phyloP scores from a whole-genome alignment of 202 grass and related monocot species.

The Bolboschoenoplectus hybrid region DNA sequence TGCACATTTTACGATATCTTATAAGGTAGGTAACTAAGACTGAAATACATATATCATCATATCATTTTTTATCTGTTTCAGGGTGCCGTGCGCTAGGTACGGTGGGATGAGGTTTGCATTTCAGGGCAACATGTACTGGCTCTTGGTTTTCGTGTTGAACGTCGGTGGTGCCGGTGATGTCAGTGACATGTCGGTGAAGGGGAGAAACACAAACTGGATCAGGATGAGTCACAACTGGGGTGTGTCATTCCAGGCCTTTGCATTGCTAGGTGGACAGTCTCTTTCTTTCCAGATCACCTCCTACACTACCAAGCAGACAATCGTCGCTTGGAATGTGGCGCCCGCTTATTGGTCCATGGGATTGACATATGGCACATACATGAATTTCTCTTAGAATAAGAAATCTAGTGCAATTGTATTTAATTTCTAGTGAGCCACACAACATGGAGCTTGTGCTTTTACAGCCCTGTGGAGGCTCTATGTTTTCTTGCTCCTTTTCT shows the following conservation, averaged over 20 bases:
- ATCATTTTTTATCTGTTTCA: slow-evolving; percentile 20
- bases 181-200: slow-evolving; percentile 52
- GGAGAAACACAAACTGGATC: slow-evolving; percentile 45
- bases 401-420: background rate
- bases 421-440: background rate
- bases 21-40: background rate
- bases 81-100: slow-evolving; percentile 53
- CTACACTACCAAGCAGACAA: slow-evolving; percentile 43
- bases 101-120: slow-evolving; percentile 56
- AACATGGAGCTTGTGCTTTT: slow-evolving; percentile 20
- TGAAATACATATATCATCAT: background rate
- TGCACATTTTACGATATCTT: background rate
- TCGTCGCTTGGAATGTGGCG: slow-evolving; percentile 35
- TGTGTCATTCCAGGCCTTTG: slow-evolving; percentile 66
- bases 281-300: slow-evolving; percentile 56
- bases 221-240: slow-evolving; percentile 84
- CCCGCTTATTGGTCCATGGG: slow-evolving; percentile 42
- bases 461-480: slow-evolving; percentile 19
- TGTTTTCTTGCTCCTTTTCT: background rate
- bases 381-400: slow-evolving; percentile 45
- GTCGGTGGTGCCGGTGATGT: slow-evolving; percentile 71
- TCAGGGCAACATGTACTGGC: slow-evolving; percentile 72
- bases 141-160: slow-evolving; percentile 73
- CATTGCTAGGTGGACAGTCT: slow-evolving; percentile 48
- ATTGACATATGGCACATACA: slow-evolving; percentile 44